These are phyloP conservation scores for Biancaea sappan DNA, from an alignment of 306 rosid species.

Conservation along the genomic window DNA sequence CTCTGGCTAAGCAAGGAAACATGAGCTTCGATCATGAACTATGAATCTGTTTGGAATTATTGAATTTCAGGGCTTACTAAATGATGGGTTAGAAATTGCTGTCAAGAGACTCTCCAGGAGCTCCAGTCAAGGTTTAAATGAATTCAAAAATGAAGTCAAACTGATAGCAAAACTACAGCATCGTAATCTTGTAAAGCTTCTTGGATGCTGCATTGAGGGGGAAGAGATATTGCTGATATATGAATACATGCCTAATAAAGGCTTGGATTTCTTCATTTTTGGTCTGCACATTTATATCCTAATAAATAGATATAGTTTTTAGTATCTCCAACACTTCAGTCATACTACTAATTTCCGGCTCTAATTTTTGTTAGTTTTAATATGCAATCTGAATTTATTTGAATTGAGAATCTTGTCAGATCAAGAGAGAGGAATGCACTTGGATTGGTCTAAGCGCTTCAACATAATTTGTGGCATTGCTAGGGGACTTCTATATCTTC, in stretches of 20 bases:
- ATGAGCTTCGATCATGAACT: neutral
- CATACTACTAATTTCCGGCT: neutral
- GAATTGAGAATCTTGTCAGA: conserved; percentile 6
- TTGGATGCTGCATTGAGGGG: no score
- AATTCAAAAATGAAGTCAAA: conserved; percentile 40
- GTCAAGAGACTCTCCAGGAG: conserved; percentile 44
- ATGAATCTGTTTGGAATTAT: neutral
- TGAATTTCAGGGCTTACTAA: conserved; percentile 35
- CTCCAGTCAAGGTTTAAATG: conserved; percentile 44
- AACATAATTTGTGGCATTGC: conserved; percentile 41
- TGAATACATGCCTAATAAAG: neutral
- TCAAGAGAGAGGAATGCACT: neutral
- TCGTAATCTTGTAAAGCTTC: conserved; percentile 41
- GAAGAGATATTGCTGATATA: no score
- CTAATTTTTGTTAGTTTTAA: neutral
- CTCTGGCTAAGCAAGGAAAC: neutral
- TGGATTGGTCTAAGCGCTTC: conserved; percentile 38
- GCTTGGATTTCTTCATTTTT: conserved; percentile 46
- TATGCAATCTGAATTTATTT: neutral
- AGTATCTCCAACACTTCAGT: neutral
- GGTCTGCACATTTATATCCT: conserved; percentile 1
- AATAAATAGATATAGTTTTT: neutral
- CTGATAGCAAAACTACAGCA: conserved; percentile 34
- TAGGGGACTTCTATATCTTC: conserved; percentile 51
- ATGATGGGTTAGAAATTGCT: conserved; percentile 43